These are phyloP conservation scores for Diplotaxis tenuifolia DNA, from an alignment of 345 rosid genomes.

Conservation along the genomic window DNA sequence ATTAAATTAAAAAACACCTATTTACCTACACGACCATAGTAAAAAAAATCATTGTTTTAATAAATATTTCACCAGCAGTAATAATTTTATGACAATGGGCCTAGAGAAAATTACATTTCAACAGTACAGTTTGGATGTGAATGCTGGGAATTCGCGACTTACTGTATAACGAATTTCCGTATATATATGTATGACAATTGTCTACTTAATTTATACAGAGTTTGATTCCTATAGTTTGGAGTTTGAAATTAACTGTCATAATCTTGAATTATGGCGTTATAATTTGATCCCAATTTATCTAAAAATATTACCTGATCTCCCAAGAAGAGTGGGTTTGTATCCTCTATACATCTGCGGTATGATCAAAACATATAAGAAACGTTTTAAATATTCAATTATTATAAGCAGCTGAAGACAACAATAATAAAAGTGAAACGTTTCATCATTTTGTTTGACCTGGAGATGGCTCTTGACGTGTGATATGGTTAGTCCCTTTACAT, in stretches of 20 bases:
- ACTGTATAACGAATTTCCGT: not conserved
- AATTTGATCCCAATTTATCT: not conserved
- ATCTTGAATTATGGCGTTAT: slow-evolving; percentile 3
- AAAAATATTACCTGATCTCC: slow-evolving; percentile 20
- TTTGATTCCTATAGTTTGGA: slow-evolving; percentile 2
- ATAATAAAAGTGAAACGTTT: not conserved
- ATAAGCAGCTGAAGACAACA: not conserved
- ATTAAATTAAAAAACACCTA: slow-evolving; percentile 19
- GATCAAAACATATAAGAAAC: slow-evolving; percentile 3
- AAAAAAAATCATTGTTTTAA: not conserved
- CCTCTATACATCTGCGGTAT: slow-evolving; percentile 38
- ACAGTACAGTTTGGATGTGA: slow-evolving; percentile 18
- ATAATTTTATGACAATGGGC: slow-evolving; percentile 10
- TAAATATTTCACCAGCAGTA: not conserved
- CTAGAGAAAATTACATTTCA: not conserved
- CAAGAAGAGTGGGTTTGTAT: slow-evolving; percentile 27
- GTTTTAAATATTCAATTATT: not conserved
- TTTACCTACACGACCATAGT: slow-evolving; percentile 19
- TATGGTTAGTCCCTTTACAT: slow-evolving; percentile 95
- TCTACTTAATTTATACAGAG: not conserved
- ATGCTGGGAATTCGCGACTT: not conserved
- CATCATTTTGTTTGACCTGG: slow-evolving; percentile 51
- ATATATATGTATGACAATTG: slow-evolving; percentile 6
- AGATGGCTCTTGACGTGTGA: slow-evolving; percentile 99
- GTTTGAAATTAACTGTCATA: slow-evolving; percentile 3